Percentiles rank a stretch among this genome's conserved stretches.
These are phyloP conservation scores for Apophysomyces trapeziformis DNA, from an alignment of 371 early-diverging fungal species.

Conservation along the genomic window DNA sequence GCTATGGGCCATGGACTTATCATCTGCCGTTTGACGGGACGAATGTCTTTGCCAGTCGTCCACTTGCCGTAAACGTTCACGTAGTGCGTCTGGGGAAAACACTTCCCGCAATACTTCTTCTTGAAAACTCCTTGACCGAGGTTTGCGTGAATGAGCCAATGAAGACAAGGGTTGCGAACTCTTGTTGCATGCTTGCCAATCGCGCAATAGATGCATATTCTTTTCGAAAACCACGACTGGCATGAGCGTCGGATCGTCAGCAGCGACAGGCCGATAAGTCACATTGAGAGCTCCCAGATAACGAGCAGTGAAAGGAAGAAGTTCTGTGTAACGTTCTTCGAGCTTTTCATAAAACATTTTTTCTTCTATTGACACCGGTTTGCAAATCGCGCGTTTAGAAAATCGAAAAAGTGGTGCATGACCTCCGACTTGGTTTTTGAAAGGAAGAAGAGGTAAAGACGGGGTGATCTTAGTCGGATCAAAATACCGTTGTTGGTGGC, in stretches of 20 bases:
- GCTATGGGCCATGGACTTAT: constrained; percentile 13
- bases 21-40: not conserved
- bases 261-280: constrained; percentile 65
- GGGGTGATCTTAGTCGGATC: constrained; percentile 62
- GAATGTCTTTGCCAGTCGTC: constrained; percentile 38
- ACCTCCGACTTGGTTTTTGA: constrained; percentile 53
- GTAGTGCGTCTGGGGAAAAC: constrained; percentile 71
- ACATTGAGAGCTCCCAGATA: constrained; percentile 95
- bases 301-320: constrained; percentile 85
- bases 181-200: constrained; percentile 38
- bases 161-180: constrained; percentile 13
- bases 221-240: constrained; percentile 81
- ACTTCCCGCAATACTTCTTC: constrained; percentile 80
- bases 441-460: constrained; percentile 58
- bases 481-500: constrained; percentile 29
- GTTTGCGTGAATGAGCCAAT: constrained; percentile 11
- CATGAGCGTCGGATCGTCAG: constrained; percentile 34
- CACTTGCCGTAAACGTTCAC: constrained; percentile 55
- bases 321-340: constrained; percentile 75
- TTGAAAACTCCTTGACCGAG: constrained; percentile 36
- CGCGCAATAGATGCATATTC: constrained; percentile 74
- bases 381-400: constrained; percentile 52
- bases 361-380: constrained; percentile 78
- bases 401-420: constrained; percentile 54
- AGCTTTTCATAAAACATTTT: constrained; percentile 89